These are phyloP conservation scores for Sungouiella thailandica DNA, from an alignment of 805 yeast genomes.

Conservation along the genomic window DNA sequence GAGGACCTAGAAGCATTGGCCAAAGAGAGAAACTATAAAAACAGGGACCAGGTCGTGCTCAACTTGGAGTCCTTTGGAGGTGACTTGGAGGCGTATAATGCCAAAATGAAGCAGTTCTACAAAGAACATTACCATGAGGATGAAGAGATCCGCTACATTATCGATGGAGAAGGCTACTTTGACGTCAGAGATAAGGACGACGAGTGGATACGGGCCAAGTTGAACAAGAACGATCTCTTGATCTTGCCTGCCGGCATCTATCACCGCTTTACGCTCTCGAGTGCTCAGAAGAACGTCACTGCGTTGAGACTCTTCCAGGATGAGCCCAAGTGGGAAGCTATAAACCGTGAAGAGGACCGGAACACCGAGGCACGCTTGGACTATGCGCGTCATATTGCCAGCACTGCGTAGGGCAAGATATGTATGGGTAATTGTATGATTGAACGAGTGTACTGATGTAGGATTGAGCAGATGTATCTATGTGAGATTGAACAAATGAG, in stretches of 20 bases:
- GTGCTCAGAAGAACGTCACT: constrained; percentile 50
- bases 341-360: constrained; percentile 52
- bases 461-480: too few relatives aligned
- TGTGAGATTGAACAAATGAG: too few relatives aligned
- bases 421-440: background rate
- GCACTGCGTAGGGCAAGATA: background rate
- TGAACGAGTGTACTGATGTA: too few relatives aligned
- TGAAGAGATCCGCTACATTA: constrained; percentile 88
- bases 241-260: constrained; percentile 89
- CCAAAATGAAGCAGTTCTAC: constrained; percentile 66
- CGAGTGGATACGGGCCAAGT: constrained; percentile 72
- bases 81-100: constrained; percentile 48
- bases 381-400: constrained; percentile 25
- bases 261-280: constrained; percentile 82
- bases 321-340: constrained; percentile 95
- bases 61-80: constrained; percentile 59
- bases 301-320: constrained; percentile 86
- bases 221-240: constrained; percentile 60
- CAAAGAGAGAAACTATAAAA: constrained; percentile 63
- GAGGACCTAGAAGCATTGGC: constrained; percentile 67
- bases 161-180: constrained; percentile 88
- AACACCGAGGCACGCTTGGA: constrained; percentile 29
- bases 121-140: constrained; percentile 92
- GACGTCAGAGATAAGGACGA: constrained; percentile 67
- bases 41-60: constrained; percentile 68